These are phyloP conservation scores for Backusella macrospora DNA, from an alignment of 192 early-diverging fungal species.

Conservation along the genomic window DNA sequence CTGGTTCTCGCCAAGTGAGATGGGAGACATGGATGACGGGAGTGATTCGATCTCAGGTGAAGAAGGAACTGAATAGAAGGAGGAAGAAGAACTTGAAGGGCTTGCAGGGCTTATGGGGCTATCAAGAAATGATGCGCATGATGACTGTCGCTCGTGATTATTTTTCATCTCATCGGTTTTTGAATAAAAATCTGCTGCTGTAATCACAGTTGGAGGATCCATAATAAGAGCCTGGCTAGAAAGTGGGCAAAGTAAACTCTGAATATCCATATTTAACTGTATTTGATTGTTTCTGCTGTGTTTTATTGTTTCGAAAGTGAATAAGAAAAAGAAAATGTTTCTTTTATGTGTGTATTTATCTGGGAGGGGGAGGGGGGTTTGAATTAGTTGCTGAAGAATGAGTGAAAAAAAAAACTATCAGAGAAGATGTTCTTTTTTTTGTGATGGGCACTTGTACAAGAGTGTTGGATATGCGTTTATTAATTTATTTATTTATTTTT, in stretches of 20 bases:
- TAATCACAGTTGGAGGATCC: slow-evolving; percentile 7
- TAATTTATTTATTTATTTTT: too few relatives aligned
- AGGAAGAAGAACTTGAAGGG: too few relatives aligned
- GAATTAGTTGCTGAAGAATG: neutral
- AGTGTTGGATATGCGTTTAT: neutral
- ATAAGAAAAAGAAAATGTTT: neutral
- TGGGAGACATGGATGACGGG: neutral
- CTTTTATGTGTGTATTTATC: too few relatives aligned
- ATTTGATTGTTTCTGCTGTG: neutral
- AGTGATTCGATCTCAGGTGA: neutral
- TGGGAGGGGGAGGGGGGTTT: too few relatives aligned
- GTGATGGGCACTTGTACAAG: slow-evolving; percentile 10
- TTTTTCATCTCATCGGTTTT: neutral
- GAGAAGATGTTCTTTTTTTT: neutral
- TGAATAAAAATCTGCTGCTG: neutral
- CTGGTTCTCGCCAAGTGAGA: neutral
- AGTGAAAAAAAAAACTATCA: neutral
- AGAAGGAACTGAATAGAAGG: slow-evolving; percentile 8
- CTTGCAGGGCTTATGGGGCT: neutral
- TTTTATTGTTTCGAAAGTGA: neutral
- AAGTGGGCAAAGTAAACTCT: slow-evolving; percentile 15
- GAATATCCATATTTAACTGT: slow-evolving; percentile 18
- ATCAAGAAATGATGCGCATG: slow-evolving; percentile 11
- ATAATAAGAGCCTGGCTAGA: neutral
- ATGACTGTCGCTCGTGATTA: neutral